phyloP scores from a whole-genome alignment of 176 grass and related monocot genomes.

The Leersia perrieri region DNA sequence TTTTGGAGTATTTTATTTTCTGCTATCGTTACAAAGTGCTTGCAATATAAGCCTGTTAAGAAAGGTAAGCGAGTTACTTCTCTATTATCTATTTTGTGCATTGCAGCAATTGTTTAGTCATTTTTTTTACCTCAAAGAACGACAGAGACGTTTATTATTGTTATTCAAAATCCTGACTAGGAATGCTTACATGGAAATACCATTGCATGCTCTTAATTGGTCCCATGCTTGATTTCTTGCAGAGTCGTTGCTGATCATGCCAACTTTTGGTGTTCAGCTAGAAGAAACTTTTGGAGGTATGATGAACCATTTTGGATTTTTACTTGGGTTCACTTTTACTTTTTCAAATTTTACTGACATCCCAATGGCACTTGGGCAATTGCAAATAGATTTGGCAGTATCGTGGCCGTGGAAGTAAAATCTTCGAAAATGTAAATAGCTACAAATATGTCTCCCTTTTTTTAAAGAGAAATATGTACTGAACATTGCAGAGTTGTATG shows the following conservation, averaged over 20 bases:
- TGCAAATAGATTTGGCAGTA: not conserved
- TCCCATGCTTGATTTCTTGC: conserved; percentile 18
- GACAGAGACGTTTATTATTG: not conserved
- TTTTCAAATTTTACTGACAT: not conserved
- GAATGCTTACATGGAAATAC: not conserved
- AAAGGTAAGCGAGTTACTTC: conserved; percentile 50
- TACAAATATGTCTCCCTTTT: not conserved
- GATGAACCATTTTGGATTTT: not conserved
- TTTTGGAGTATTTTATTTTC: conserved; percentile 56
- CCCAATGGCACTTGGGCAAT: not conserved
- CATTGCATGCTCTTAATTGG: not conserved
- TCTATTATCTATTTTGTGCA: not conserved
- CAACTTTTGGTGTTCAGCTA: conserved; percentile 72
- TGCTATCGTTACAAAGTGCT: conserved; percentile 47
- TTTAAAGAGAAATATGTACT: not conserved
- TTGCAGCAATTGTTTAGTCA: not conserved
- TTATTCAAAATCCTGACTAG: not conserved
- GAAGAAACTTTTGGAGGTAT: conserved; percentile 77
- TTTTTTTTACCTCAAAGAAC: not conserved
- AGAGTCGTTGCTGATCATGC: conserved; percentile 81
- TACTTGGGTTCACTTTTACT: not conserved
- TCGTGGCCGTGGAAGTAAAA: not conserved
- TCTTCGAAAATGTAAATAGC: not conserved
- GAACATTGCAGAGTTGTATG: not conserved
- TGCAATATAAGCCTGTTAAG: conserved; percentile 58